phyloP scores from a whole-genome alignment of 1,284 basidiomycete species.

The Irpex sp. region DNA sequence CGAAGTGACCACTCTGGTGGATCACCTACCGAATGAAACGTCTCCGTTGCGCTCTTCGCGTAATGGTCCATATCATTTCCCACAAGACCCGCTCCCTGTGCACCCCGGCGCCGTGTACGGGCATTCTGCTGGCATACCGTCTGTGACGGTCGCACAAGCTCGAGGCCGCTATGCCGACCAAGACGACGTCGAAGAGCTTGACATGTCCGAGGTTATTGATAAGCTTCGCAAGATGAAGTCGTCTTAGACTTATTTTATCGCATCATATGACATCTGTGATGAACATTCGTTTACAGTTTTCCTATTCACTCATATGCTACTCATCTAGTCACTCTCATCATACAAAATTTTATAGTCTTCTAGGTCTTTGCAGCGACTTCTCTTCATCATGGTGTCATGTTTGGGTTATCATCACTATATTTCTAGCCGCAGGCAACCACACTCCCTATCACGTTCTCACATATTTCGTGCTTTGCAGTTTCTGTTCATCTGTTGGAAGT shows the following conservation, averaged over 20 bases:
- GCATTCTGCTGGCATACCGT: constrained; percentile 5
- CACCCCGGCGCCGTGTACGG: not conserved
- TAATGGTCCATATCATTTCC: not conserved
- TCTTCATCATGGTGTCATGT: not conserved
- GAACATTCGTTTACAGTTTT: not conserved
- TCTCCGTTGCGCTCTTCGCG: constrained; percentile 5
- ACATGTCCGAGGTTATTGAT: constrained; percentile 43
- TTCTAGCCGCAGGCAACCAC: not conserved
- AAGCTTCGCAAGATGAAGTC: constrained; percentile 46
- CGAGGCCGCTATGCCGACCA: constrained; percentile 19
- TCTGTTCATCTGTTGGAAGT: too few species aligned
- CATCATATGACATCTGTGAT: not conserved
- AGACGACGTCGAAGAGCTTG: constrained; percentile 21
- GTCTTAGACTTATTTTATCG: not conserved
- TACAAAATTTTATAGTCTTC: not conserved
- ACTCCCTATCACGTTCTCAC: not conserved
- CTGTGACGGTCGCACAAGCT: constrained; percentile 25
- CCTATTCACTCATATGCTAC: not conserved
- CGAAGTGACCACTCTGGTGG: constrained; percentile 42
- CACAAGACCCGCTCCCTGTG: not conserved
- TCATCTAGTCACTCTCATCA: not conserved
- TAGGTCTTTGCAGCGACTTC: not conserved
- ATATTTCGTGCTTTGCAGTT: not conserved
- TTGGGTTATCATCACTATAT: not conserved
- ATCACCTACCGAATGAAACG: constrained; percentile 13